Evolutionary conservation across 2,329 filamentous ascomycete species (phyloP).

Genomic region (Pseudogymnoascus sp.): DNA sequence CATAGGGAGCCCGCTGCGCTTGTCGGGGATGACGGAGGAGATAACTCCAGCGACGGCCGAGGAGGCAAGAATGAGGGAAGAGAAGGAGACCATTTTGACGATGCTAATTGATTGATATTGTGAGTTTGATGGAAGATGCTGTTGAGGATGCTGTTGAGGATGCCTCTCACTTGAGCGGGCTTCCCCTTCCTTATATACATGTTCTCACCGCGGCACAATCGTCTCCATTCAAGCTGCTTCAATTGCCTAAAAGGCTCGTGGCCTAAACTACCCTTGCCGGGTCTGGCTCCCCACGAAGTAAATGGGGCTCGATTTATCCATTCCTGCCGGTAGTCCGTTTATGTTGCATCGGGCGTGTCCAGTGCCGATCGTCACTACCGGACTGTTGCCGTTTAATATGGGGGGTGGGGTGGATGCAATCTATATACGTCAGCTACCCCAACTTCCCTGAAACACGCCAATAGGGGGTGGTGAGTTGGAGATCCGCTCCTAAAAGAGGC

Average conservation of each 20-base stretch:
- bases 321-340: not conserved
- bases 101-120: not conserved
- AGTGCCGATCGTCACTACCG: slow-evolving; percentile 6
- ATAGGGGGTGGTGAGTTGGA: not conserved
- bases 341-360: slow-evolving; percentile 1
- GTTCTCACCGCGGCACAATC: not conserved
- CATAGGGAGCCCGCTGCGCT: not conserved
- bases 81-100: slow-evolving; percentile 16
- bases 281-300: not conserved
- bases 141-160: not conserved
- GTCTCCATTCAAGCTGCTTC: not conserved
- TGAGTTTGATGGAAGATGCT: not conserved
- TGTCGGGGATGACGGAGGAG: slow-evolving; percentile 4
- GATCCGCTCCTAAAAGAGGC: not conserved
- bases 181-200: not conserved
- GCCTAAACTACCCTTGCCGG: not conserved
- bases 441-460: slow-evolving; percentile 5
- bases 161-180: not conserved
- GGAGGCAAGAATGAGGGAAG: slow-evolving; percentile 14
- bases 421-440: slow-evolving; percentile 3
- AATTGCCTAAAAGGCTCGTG: slow-evolving; percentile 1
- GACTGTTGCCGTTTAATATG: not conserved
- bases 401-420: not conserved
- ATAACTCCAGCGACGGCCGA: slow-evolving; percentile 11
- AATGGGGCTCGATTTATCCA: not conserved